phyloP scores from a whole-genome alignment of 2,329 filamentous ascomycete genomes.

The Xylariaceae sp. region DNA sequence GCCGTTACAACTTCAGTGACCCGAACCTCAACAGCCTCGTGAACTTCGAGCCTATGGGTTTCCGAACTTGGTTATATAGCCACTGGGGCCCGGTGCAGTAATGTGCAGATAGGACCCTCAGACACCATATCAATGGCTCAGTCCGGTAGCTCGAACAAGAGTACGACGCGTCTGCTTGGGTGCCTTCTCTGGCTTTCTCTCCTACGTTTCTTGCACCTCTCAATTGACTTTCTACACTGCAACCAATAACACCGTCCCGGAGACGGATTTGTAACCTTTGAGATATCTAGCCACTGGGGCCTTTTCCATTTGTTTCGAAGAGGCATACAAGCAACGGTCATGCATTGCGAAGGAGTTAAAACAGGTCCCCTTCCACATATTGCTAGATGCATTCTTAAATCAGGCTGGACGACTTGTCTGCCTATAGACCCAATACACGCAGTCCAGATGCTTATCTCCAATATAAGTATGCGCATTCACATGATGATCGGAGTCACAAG shows the following conservation, averaged over 20 bases:
- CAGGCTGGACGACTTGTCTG: slow-evolving; percentile 4
- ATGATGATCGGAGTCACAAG: too few relatives aligned
- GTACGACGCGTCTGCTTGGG: background rate
- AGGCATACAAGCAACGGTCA: slow-evolving; percentile 3
- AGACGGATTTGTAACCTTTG: background rate
- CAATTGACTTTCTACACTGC: background rate
- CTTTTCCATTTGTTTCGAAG: slow-evolving; percentile 1
- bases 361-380: background rate
- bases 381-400: slow-evolving; percentile 2
- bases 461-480: too few relatives aligned
- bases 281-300: background rate
- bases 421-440: slow-evolving; percentile 4
- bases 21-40: slow-evolving; percentile 54
- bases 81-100: slow-evolving; percentile 35
- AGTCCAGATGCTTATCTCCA: too few relatives aligned
- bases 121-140: too few relatives aligned
- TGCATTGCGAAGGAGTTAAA: slow-evolving; percentile 7
- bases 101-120: background rate
- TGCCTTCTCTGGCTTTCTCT: background rate
- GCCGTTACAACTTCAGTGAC: slow-evolving; percentile 60
- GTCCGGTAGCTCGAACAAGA: too few relatives aligned
- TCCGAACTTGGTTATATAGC: slow-evolving; percentile 51
- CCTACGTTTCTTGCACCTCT: background rate
- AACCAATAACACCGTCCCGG: background rate
- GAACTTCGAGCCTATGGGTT: slow-evolving; percentile 43